A percentile compares a stretch with the other conserved stretches of the same genome.
Conservation (phyloP, 257 asterid genomes). For the Craterostigma plantagineum region DNA sequence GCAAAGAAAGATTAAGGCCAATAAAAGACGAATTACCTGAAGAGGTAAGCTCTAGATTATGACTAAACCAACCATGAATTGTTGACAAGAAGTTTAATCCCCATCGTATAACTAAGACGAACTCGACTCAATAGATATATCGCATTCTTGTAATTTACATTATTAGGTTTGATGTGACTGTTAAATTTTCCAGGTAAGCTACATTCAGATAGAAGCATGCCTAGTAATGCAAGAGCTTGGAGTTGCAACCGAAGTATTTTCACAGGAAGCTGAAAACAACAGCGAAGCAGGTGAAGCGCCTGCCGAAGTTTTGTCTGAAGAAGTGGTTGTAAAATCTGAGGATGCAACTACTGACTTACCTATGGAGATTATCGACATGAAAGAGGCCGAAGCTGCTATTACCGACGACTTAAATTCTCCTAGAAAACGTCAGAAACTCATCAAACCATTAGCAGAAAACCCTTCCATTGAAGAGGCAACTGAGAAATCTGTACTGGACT, state of each 20-base stretch:
- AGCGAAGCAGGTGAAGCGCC: constrained; percentile 13
- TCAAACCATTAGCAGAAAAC: constrained; percentile 15
- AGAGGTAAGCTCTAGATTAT: constrained; percentile 32
- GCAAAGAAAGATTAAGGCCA: constrained; percentile 68
- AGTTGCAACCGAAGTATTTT: constrained; percentile 12
- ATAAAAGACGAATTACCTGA: constrained; percentile 77
- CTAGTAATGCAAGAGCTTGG: constrained; percentile 54
- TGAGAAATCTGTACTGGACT: constrained; percentile 30
- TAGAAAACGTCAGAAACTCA: constrained; percentile 41
- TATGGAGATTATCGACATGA: constrained; percentile 6
- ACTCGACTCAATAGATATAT: neutral
- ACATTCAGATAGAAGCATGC: constrained; percentile 39
- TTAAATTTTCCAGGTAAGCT: constrained; percentile 39
- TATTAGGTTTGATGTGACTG: constrained; percentile 7
- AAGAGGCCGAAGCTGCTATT: constrained; percentile 8
- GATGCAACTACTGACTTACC: constrained; percentile 9
- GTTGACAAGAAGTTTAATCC: neutral
- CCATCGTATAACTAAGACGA: neutral
- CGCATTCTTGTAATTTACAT: neutral
- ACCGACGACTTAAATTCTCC: constrained; percentile 13
- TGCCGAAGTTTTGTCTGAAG: constrained; percentile 8
- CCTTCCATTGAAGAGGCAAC: constrained; percentile 24
- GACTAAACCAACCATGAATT: constrained; percentile 5
- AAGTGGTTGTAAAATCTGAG: constrained; percentile 5
- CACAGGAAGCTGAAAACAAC: constrained; percentile 1